Base-by-base conservation (phyloP, 2,329 filamentous ascomycete genomes). In the Rhynchosporium agropyri region DNA sequence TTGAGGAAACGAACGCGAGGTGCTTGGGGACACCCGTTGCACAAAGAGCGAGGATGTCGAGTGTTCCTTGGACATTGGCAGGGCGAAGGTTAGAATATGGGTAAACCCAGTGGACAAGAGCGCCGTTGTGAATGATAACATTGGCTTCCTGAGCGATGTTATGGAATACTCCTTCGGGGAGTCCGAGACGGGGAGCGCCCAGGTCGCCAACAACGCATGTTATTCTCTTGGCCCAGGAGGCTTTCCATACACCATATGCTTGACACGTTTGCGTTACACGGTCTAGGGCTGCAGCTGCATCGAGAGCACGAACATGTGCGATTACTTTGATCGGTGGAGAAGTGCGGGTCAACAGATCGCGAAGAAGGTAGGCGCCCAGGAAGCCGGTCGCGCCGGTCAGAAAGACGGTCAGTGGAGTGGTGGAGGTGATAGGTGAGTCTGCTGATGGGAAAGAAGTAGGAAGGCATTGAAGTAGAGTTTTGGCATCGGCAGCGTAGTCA, bases 321-420 rank as follows among this genome's bases (percentile, higher is more conserved):
- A 96, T 86, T 9, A 96, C 81, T 68, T 84, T 87, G 13, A 85
- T 79, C 20, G 78, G 76, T 20, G 79, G 82, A 15, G 78, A 77
- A 9, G 79, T 78, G 29, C 89, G 81, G 45, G 83, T 83, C 1
- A 97, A 81, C 1, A 97, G 77, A 61, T 96, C 91, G 61, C 84
- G 84, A 38, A 96, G 79, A 10, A 97, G 80, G 72, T 92, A 96
- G 0, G 90, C 84, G 33, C 93, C 93, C 26, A 97, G 77, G 80
- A 97, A 97, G 2, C 93, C 93, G 4, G 93, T 97, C 3, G 91
- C 92, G 49, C 94, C 92, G 2, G 93, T 97, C 4, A 97, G 78
- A 75, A 97, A 90, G 10, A 95, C 81, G 0, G 88, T 92, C 40
- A 79, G 63, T 62, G 76, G 65, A 66, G 75, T 69, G 12, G 74